Conservation (phyloP, 139 green algal genomes). For the Chlorella ohadii region DNA sequence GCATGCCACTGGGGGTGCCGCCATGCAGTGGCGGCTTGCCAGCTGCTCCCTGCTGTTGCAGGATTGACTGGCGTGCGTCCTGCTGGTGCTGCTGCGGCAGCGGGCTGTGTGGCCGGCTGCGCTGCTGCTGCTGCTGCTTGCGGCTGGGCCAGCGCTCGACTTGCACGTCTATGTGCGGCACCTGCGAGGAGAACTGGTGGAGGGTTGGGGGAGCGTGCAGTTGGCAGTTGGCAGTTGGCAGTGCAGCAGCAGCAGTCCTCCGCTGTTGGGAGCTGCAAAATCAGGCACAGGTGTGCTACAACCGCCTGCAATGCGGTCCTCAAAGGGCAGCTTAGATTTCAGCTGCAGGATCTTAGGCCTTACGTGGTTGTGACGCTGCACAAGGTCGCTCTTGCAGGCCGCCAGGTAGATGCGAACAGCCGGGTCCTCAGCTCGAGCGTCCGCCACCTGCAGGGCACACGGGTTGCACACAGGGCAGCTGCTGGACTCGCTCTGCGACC, state of each 20-base stretch:
- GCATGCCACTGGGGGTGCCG: neutral
- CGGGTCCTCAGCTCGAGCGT: neutral
- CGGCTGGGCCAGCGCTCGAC: constrained; percentile 1
- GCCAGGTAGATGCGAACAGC: neutral
- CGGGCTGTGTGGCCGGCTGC: neutral
- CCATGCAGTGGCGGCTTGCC: neutral
- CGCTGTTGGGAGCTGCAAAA: too few relatives aligned
- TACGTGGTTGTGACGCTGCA: neutral
- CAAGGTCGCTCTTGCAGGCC: neutral
- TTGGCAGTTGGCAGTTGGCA: neutral
- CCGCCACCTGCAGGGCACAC: constrained; percentile 1
- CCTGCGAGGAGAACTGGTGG: neutral
- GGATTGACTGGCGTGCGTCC: neutral
- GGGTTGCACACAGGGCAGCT: too few relatives aligned
- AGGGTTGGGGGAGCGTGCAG: too few relatives aligned
- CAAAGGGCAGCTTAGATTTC: too few relatives aligned
- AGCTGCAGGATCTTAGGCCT: too few relatives aligned
- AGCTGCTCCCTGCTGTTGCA: neutral
- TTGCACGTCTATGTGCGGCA: neutral
- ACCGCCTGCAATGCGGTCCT: too few relatives aligned
- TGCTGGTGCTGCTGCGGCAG: constrained; percentile 11
- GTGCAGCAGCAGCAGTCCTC: neutral
- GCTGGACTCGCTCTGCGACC: too few relatives aligned
- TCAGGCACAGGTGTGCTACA: too few relatives aligned
- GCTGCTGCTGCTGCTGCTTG: neutral